phyloP scores from a whole-genome alignment of 1,284 basidiomycete species.

The Tremellales sp. region DNA sequence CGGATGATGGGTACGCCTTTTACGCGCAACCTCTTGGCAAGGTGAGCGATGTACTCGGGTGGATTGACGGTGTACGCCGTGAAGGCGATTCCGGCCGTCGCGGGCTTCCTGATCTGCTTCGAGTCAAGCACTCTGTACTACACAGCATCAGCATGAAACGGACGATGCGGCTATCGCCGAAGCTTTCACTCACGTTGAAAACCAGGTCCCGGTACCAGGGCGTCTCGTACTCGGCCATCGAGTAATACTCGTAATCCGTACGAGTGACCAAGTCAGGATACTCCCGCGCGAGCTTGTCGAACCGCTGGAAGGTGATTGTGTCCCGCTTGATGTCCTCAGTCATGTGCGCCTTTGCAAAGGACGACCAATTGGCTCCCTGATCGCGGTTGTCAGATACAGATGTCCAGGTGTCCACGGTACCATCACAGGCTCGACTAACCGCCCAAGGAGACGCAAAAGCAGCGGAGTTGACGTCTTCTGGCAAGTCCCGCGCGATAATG shows the following conservation, averaged over 20 bases:
- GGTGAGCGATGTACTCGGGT: slow-evolving; percentile 42
- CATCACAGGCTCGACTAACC: slow-evolving; percentile 41
- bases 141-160: not conserved
- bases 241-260: slow-evolving; percentile 53
- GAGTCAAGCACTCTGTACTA: slow-evolving; percentile 14
- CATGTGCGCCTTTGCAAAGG: slow-evolving; percentile 49
- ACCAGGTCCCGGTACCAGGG: slow-evolving; percentile 58
- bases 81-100: slow-evolving; percentile 31
- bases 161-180: not conserved
- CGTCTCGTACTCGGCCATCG: slow-evolving; percentile 30
- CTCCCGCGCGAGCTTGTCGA: slow-evolving; percentile 54
- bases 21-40: slow-evolving; percentile 31
- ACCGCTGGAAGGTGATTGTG: slow-evolving; percentile 45
- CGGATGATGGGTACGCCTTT: slow-evolving; percentile 41
- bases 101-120: not conserved
- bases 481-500: slow-evolving; percentile 63
- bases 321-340: slow-evolving; percentile 51
- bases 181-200: slow-evolving; percentile 50
- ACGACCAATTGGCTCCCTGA: slow-evolving; percentile 68
- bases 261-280: slow-evolving; percentile 47
- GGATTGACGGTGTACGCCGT: slow-evolving; percentile 46
- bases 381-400: too few relatives aligned
- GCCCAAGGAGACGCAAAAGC: slow-evolving; percentile 69
- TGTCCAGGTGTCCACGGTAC: too few relatives aligned
- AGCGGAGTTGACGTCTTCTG: slow-evolving; percentile 58